A percentile compares a stretch with the other conserved stretches of the same genome.
phyloP scores from a whole-genome alignment of 768 basidiomycete species.

The Phylloporus sp. region DNA sequence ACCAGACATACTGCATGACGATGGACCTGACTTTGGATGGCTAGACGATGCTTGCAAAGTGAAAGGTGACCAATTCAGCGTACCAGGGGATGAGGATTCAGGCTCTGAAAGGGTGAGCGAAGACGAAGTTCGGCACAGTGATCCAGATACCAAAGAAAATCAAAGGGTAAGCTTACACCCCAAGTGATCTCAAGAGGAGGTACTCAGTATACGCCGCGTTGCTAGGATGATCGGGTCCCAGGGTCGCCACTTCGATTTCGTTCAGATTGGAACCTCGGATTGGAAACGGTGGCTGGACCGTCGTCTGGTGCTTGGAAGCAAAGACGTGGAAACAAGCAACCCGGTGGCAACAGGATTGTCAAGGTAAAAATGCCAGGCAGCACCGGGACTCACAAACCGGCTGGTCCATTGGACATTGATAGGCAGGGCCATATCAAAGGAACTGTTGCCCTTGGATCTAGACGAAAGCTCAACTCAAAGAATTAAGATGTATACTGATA shows the following conservation, averaged over 20 bases:
- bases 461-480: conserved; percentile 30
- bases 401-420: conserved; percentile 20
- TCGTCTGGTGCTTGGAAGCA: conserved; percentile 12
- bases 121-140: conserved; percentile 11
- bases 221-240: conserved; percentile 2
- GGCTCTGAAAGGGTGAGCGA: conserved; percentile 16
- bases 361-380: conserved; percentile 18
- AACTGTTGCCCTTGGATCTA: conserved; percentile 23
- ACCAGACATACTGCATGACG: conserved; percentile 17
- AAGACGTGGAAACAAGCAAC: conserved; percentile 7
- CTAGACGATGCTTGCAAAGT: conserved; percentile 27
- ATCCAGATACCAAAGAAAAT: conserved; percentile 1
- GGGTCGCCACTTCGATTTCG: conserved; percentile 9
- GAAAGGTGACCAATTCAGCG: conserved; percentile 23
- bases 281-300: conserved; percentile 5
- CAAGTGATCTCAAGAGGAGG: background rate
- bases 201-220: background rate
- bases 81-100: conserved; percentile 11
- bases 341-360: conserved; percentile 18
- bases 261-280: conserved; percentile 23
- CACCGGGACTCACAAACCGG: conserved; percentile 1
- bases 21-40: conserved; percentile 19
- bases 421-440: conserved; percentile 22
- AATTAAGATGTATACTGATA: conserved; percentile 18
- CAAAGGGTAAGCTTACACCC: conserved; percentile 2